phyloP scores from a whole-genome alignment of 2,329 filamentous ascomycete genomes.

The Colletotrichum sp. region DNA sequence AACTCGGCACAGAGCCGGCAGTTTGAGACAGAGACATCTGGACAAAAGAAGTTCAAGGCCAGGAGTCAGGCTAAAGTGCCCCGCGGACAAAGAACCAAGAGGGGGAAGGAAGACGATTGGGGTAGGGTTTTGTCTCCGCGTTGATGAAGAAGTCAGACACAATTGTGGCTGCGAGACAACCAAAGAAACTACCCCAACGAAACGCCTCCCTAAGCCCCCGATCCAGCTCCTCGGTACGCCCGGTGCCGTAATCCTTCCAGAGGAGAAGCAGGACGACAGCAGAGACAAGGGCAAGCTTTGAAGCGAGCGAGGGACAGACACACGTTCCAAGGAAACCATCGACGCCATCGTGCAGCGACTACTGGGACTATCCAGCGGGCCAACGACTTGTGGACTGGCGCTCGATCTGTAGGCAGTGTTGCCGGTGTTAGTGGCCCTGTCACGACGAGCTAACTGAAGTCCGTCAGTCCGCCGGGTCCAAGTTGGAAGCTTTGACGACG shows the following conservation, averaged over 20 bases:
- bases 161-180: not conserved
- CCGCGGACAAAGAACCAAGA: not conserved
- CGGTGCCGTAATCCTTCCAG: not conserved
- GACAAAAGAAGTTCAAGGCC: slow-evolving; percentile 8
- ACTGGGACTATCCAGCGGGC: not conserved
- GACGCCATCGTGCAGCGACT: not conserved
- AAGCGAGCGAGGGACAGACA: not conserved
- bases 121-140: not conserved
- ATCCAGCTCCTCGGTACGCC: not conserved
- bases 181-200: not conserved
- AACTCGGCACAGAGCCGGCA: slow-evolving; percentile 1
- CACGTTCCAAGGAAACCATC: not conserved
- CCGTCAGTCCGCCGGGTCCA: not conserved
- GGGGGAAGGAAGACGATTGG: not conserved
- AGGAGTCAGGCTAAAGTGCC: not conserved
- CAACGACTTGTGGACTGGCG: not conserved
- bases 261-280: not conserved
- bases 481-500: slow-evolving; percentile 1
- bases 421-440: slow-evolving; percentile 1
- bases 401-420: not conserved
- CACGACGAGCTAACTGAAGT: not conserved
- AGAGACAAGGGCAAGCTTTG: not conserved
- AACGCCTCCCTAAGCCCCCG: not conserved
- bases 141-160: not conserved
- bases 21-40: slow-evolving; percentile 8